Evolutionary conservation across 1,139 yeast species (phyloP).

Genomic region (Trichomonascaceae sp.): DNA sequence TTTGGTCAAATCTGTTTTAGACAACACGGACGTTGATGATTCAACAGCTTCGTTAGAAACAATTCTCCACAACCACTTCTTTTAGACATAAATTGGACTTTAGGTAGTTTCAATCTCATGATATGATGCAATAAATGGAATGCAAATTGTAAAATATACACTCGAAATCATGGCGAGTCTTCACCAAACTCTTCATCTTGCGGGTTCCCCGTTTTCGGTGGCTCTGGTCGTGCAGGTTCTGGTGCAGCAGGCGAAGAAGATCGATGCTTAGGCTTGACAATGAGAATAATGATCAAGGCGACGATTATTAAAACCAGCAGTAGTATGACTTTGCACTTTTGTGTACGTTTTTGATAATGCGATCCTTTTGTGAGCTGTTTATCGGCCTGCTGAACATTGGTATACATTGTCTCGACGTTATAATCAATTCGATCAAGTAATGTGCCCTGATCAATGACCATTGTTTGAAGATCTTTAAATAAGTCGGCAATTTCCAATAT

Average conservation of each 20-base stretch:
- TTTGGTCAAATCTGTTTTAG: not conserved
- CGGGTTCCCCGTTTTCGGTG: constrained; percentile 14
- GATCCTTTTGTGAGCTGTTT: constrained; percentile 73
- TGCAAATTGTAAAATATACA: not conserved
- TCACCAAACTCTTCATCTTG: constrained; percentile 1
- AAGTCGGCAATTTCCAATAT: constrained; percentile 89
- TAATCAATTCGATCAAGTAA: constrained; percentile 88
- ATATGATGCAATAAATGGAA: not conserved
- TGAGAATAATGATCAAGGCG: constrained; percentile 61
- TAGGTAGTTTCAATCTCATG: not conserved
- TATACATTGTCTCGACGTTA: constrained; percentile 72
- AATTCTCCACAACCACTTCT: not conserved
- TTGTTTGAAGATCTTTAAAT: constrained; percentile 83
- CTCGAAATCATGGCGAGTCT: not conserved
- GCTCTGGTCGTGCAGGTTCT: constrained; percentile 12
- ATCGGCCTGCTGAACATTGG: constrained; percentile 70
- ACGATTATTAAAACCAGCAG: constrained; percentile 64
- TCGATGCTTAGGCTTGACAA: constrained; percentile 55
- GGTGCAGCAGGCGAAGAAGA: constrained; percentile 13
- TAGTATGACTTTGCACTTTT: constrained; percentile 83
- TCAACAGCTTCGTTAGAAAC: not conserved
- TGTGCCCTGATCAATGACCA: constrained; percentile 95
- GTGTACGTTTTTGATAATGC: constrained; percentile 76
- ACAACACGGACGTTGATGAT: not conserved
- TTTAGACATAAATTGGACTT: not conserved